These are phyloP conservation scores for Brassica hybrid DNA, from an alignment of 441 rosid species.

Conservation along the genomic window DNA sequence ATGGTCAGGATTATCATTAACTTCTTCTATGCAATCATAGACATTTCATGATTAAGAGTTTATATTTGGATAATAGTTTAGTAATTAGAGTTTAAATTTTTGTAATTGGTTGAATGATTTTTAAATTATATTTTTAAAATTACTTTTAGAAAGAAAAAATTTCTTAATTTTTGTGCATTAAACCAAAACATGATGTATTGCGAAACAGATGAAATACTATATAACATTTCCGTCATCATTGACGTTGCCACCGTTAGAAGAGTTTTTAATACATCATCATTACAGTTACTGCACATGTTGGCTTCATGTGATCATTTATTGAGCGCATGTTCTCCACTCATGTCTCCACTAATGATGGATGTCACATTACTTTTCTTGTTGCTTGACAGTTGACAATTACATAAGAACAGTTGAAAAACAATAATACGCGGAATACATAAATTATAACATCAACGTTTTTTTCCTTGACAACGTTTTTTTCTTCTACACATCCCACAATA, in stretches of 20 bases:
- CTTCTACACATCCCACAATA: constrained; percentile 31
- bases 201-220: too few species aligned
- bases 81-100: too few species aligned
- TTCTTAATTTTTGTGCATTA: too few species aligned
- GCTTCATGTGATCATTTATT: constrained; percentile 32
- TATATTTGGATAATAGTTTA: too few species aligned
- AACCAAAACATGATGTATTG: too few species aligned
- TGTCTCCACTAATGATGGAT: constrained; percentile 2
- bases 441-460: constrained; percentile 22
- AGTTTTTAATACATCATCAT: constrained; percentile 13
- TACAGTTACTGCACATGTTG: background rate
- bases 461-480: constrained; percentile 24
- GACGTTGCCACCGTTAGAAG: background rate
- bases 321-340: constrained; percentile 19
- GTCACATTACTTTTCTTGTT: constrained; percentile 9
- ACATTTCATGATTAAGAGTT: too few species aligned
- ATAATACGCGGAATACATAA: too few species aligned
- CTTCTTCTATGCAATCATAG: too few species aligned
- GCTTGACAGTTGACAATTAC: constrained; percentile 17
- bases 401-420: constrained; percentile 11
- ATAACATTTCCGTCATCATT: background rate
- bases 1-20: too few species aligned
- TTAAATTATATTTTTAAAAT: too few species aligned
- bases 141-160: too few species aligned
- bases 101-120: too few species aligned